Evolutionary conservation across 2,329 filamentous ascomycete species (phyloP).

Genomic region (Magnaporthiopsis poae): DNA sequence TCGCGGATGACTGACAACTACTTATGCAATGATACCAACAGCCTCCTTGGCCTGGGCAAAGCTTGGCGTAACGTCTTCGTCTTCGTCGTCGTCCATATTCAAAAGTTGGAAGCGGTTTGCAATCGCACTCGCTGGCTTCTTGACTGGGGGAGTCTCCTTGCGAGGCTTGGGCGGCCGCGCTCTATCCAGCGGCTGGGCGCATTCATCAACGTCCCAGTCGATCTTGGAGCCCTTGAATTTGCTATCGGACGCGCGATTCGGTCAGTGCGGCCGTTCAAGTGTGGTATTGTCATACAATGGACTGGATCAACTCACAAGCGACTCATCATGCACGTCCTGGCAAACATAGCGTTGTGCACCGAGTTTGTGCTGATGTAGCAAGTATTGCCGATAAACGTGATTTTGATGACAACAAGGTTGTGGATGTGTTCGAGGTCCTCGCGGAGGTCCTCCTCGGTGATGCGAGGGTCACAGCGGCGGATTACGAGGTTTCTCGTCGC

Average conservation of each 20-base stretch:
- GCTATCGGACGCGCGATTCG: constrained; percentile 23
- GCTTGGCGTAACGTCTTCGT: constrained; percentile 22
- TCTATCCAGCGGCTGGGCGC: constrained; percentile 45
- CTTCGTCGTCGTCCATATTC: constrained; percentile 35
- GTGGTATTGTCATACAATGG: background rate
- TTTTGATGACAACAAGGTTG: constrained; percentile 60
- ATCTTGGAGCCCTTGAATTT: constrained; percentile 63
- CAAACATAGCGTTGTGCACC: constrained; percentile 64
- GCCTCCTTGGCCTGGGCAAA: constrained; percentile 16
- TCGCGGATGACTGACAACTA: constrained; percentile 11
- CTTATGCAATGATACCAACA: constrained; percentile 19
- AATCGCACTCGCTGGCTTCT: constrained; percentile 25
- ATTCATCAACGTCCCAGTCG: constrained; percentile 64
- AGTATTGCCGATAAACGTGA: constrained; percentile 48
- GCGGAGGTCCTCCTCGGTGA: constrained; percentile 56
- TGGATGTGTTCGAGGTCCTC: constrained; percentile 75
- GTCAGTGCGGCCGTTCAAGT: constrained; percentile 5
- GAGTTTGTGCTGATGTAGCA: constrained; percentile 68
- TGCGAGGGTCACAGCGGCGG: constrained; percentile 42
- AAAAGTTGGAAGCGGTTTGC: constrained; percentile 56
- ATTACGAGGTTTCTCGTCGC: constrained; percentile 68
- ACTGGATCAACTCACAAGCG: constrained; percentile 30
- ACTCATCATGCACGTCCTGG: constrained; percentile 68
- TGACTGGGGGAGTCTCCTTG: constrained; percentile 21
- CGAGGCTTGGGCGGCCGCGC: constrained; percentile 15